A percentile compares a stretch with the other conserved stretches of the same genome.
These are phyloP conservation scores for Xylariales sp. DNA, from an alignment of 2,329 filamentous ascomycete genomes.

Conservation along the genomic window DNA sequence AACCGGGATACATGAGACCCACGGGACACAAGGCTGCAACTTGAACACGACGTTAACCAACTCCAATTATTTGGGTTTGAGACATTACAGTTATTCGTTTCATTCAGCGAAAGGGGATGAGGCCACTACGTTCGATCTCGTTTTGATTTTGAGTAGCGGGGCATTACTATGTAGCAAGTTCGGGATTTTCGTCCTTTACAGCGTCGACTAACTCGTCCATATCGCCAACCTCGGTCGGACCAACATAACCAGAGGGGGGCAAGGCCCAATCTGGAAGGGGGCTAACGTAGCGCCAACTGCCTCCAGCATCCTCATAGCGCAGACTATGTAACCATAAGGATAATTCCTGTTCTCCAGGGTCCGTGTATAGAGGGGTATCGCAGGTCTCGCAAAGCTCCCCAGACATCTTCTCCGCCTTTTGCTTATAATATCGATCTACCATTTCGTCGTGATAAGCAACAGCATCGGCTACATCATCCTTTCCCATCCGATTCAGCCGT, in stretches of 20 bases:
- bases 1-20: constrained; percentile 12
- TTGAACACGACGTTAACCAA: constrained; percentile 5
- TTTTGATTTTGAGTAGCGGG: constrained; percentile 30
- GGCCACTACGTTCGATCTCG: constrained; percentile 9
- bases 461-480: constrained; percentile 89
- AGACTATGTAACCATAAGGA: constrained; percentile 94
- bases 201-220: constrained; percentile 70
- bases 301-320: constrained; percentile 85
- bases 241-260: constrained; percentile 77
- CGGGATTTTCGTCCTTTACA: constrained; percentile 59
- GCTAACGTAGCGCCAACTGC: constrained; percentile 88
- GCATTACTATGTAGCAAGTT: constrained; percentile 47
- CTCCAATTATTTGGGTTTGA: constrained; percentile 28
- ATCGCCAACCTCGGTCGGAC: constrained; percentile 74
- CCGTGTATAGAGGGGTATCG: constrained; percentile 89
- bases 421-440: constrained; percentile 88
- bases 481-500: constrained; percentile 88
- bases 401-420: constrained; percentile 92
- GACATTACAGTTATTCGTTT: constrained; percentile 19
- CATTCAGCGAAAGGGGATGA: background rate
- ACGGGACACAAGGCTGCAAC: constrained; percentile 24
- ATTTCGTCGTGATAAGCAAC: constrained; percentile 95
- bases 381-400: constrained; percentile 85
- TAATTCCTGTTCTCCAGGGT: constrained; percentile 89
- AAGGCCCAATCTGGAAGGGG: constrained; percentile 87